Conservation (phyloP, 108 stramenopile species). For the Ochromonas danica region DNA sequence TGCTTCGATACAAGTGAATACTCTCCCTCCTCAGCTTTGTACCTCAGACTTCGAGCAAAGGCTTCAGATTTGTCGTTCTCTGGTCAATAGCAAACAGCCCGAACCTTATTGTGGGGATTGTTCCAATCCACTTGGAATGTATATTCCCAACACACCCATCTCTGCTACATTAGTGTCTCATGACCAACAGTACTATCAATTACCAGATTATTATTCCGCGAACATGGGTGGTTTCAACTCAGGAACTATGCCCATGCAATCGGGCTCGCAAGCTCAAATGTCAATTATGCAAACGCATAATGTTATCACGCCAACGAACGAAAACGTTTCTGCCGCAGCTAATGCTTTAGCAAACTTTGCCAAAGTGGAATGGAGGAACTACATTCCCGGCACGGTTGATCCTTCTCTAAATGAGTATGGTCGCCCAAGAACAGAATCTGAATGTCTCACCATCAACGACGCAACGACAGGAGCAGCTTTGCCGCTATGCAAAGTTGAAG, state of each 20-base stretch:
- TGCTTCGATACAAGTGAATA: not conserved
- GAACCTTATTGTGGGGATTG: too few species aligned
- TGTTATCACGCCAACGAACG: not conserved
- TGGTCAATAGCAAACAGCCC: not conserved
- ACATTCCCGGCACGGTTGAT: not conserved
- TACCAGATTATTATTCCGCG: not conserved
- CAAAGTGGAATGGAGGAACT: not conserved
- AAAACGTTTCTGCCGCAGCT: not conserved
- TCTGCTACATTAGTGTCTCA: too few species aligned
- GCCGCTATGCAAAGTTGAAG: slow-evolving; percentile 34
- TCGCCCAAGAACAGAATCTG: not conserved
- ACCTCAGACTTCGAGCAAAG: not conserved
- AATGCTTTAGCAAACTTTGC: not conserved
- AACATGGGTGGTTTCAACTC: not conserved
- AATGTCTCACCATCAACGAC: not conserved
- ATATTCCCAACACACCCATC: too few species aligned
- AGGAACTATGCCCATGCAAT: not conserved
- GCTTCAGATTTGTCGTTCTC: not conserved
- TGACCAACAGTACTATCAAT: not conserved
- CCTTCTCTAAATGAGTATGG: not conserved
- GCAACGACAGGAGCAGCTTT: not conserved
- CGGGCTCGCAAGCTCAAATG: not conserved
- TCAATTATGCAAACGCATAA: not conserved
- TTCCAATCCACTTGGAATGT: too few species aligned
- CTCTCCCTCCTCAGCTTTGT: not conserved